Evolutionary conservation across 768 basidiomycete species (phyloP).

Genomic region (Pleurotus giganteus): DNA sequence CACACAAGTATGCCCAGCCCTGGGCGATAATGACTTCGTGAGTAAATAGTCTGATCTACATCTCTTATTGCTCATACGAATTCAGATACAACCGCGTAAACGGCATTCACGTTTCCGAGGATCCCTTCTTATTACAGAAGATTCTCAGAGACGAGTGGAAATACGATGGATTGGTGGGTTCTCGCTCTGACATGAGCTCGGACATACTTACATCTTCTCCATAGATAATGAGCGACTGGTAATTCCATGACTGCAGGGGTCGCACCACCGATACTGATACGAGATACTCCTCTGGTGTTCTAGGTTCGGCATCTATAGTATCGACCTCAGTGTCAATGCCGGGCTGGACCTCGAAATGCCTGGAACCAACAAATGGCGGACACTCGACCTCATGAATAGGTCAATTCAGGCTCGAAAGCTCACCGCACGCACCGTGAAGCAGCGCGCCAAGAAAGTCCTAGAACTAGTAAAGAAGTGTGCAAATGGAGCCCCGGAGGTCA

Average conservation of each 20-base stretch:
- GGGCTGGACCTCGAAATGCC: slow-evolving; percentile 83
- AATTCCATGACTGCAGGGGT: slow-evolving; percentile 12
- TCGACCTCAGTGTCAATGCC: slow-evolving; percentile 66
- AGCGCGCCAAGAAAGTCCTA: slow-evolving; percentile 63
- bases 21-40: slow-evolving; percentile 75
- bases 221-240: slow-evolving; percentile 83
- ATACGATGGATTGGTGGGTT: slow-evolving; percentile 54
- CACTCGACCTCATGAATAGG: slow-evolving; percentile 63
- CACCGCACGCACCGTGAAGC: slow-evolving; percentile 60
- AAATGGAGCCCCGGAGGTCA: slow-evolving; percentile 60
- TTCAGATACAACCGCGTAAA: slow-evolving; percentile 74
- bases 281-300: not conserved
- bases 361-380: slow-evolving; percentile 73
- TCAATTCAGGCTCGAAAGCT: slow-evolving; percentile 62
- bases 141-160: slow-evolving; percentile 68
- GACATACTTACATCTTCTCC: not conserved
- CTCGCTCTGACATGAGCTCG: not conserved
- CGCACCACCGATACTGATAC: not conserved
- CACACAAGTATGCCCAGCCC: slow-evolving; percentile 61
- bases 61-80: not conserved
- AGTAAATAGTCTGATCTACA: slow-evolving; percentile 20
- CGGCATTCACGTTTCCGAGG: slow-evolving; percentile 71
- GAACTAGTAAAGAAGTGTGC: slow-evolving; percentile 72
- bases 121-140: slow-evolving; percentile 52
- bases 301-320: slow-evolving; percentile 71